A percentile compares a stretch with the other conserved stretches of the same genome.
phyloP scores from a whole-genome alignment of 768 basidiomycete genomes.

The Pholiota microspora region DNA sequence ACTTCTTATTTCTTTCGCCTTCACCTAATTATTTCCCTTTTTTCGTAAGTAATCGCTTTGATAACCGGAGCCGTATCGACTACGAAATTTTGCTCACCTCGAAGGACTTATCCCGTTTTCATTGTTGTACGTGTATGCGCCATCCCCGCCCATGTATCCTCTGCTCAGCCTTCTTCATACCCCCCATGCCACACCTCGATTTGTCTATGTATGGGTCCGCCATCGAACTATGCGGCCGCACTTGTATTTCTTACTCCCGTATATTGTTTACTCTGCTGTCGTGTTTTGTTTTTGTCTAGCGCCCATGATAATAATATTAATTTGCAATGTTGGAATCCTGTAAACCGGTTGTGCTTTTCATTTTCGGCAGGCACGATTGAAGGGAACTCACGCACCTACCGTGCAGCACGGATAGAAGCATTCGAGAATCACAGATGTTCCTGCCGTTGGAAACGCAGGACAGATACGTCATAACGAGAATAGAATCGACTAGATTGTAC shows the following conservation, averaged over 20 bases:
- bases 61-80: constrained; percentile 4
- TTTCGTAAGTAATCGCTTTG: constrained; percentile 15
- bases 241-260: constrained; percentile 12
- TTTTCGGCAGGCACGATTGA: not conserved
- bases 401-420: too few species aligned
- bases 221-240: constrained; percentile 6
- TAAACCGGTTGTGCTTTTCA: not conserved
- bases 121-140: constrained; percentile 1
- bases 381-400: too few species aligned
- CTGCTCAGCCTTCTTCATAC: not conserved
- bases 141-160: constrained; percentile 8
- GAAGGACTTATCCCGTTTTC: constrained; percentile 12
- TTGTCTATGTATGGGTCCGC: constrained; percentile 8
- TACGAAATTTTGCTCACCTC: constrained; percentile 16
- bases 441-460: too few species aligned
- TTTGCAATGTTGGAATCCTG: not conserved
- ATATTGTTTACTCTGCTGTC: constrained; percentile 10
- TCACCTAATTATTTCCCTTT: constrained; percentile 11
- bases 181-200: constrained; percentile 1
- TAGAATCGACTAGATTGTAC: too few species aligned
- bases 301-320: constrained; percentile 15
- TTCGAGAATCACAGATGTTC: too few species aligned
- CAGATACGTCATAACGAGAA: too few species aligned
- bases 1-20: constrained; percentile 11
- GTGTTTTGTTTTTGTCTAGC: constrained; percentile 7